Evolutionary conservation across 257 asterid species (phyloP), one percentile per base, ranked within the genome.

Genomic region (Haberlea rhodopensis): DNA sequence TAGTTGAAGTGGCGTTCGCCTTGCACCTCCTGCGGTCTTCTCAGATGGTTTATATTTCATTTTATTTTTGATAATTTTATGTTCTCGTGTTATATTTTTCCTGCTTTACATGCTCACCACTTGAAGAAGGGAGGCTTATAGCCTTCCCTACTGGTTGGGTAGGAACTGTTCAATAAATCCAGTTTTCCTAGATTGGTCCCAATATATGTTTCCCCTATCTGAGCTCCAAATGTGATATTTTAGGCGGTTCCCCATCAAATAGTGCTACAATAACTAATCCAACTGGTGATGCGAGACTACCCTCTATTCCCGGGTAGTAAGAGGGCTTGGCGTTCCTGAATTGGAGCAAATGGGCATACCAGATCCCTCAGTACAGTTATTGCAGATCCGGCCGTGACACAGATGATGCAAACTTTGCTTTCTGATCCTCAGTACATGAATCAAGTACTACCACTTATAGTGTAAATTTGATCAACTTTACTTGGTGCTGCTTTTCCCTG

Each of bases 351-450:
- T 83, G 16, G 82, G 89, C 28, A 71, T 73, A 71, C 84, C 85
- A 40, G 85, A 80, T 60, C 72, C 80, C 46, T 59, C 69, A 62
- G 62, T 81, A n/a, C 53, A 81, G 63, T 73, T 84, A 72, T 74
- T 81, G 87, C 85, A 81, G 60, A 84, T 72, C 90, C 90, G 8
- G 79, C 83, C 25, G 59, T 75, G 16, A 68, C 84, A 51, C 81
- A 79, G 71, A 79, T 81, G 84, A 71, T 75, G 81, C 81, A 76
- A 52, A 75, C 73, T 66, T 67, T 78, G 40, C 72, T 84, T 52
- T 79, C 90, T 23, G 77, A 71, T 65, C 87, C 87, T 62, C 87
- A 81, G 75, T 73, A 74, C 74, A 73, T 76, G 83, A 76, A 76
- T 75, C 87, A 84, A 81, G 90, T 84, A 55, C 61, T 15, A 57